A percentile compares a stretch with the other conserved stretches of the same genome.
phyloP scores from a whole-genome alignment of 805 yeast genomes.

The Aciculoconidium aculeatum region DNA sequence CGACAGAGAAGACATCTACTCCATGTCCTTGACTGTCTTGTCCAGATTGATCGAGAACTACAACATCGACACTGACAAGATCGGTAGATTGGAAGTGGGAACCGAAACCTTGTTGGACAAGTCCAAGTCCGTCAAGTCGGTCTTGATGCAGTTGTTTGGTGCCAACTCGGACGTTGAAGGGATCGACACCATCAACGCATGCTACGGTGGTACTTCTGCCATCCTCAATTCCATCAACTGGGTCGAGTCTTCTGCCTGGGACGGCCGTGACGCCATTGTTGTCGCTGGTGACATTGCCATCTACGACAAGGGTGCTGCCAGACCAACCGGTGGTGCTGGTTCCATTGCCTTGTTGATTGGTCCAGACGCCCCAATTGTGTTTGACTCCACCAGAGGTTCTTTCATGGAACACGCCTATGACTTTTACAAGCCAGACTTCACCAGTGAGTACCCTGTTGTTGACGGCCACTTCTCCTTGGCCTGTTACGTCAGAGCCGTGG shows the following conservation, averaged over 20 bases:
- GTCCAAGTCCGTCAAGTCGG: slow-evolving; percentile 94
- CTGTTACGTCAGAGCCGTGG: slow-evolving; percentile 92
- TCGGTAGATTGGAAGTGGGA: slow-evolving; percentile 97
- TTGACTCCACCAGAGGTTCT: slow-evolving; percentile 85
- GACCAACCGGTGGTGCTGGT: slow-evolving; percentile 99
- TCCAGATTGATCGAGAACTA: slow-evolving; percentile 73
- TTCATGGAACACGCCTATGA: slow-evolving; percentile 97
- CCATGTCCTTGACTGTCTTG: slow-evolving; percentile 85
- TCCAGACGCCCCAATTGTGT: slow-evolving; percentile 94
- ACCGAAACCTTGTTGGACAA: slow-evolving; percentile 96
- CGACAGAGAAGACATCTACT: slow-evolving; percentile 96
- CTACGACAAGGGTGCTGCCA: slow-evolving; percentile 93
- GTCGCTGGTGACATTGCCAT: slow-evolving; percentile 98
- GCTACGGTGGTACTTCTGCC: slow-evolving; percentile 98
- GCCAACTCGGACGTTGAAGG: slow-evolving; percentile 92
- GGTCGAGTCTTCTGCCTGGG: slow-evolving; percentile 96
- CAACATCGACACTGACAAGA: slow-evolving; percentile 69
- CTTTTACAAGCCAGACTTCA: slow-evolving; percentile 96
- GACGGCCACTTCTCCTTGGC: slow-evolving; percentile 94
- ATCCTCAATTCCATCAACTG: slow-evolving; percentile 90
- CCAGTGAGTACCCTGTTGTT: slow-evolving; percentile 92
- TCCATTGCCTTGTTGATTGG: slow-evolving; percentile 92
- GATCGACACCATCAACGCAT: slow-evolving; percentile 91
- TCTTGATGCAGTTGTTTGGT: slow-evolving; percentile 87
- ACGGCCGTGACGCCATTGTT: slow-evolving; percentile 95